phyloP scores from a whole-genome alignment of 331 rosid genomes.

The Telfairia occidentalis region DNA sequence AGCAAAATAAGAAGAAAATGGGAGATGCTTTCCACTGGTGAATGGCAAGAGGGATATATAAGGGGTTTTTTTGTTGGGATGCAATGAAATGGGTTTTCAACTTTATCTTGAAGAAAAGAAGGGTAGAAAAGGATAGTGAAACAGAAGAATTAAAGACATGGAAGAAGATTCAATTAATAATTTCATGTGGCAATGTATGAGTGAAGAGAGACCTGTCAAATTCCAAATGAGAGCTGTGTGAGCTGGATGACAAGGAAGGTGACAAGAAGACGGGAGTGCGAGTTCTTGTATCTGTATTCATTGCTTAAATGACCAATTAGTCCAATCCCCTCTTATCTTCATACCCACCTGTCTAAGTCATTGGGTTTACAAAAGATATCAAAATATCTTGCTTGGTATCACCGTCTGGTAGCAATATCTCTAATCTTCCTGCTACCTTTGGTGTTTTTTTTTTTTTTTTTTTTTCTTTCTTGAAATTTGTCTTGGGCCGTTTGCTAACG shows the following conservation, averaged over 20 bases:
- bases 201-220: slow-evolving; percentile 36
- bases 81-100: neutral
- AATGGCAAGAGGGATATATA: neutral
- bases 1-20: neutral
- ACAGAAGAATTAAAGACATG: slow-evolving; percentile 10
- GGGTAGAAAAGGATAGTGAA: slow-evolving; percentile 8
- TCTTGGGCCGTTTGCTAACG: no score
- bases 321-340: slow-evolving; percentile 5
- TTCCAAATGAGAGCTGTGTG: slow-evolving; percentile 28
- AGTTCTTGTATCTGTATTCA: slow-evolving; percentile 28
- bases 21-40: neutral
- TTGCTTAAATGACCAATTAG: slow-evolving; percentile 27
- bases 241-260: slow-evolving; percentile 54
- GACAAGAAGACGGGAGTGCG: slow-evolving; percentile 47
- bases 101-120: neutral
- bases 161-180: slow-evolving; percentile 32
- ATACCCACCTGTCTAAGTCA: slow-evolving; percentile 2
- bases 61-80: neutral
- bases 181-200: slow-evolving; percentile 62
- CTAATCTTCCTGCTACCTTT: no score
- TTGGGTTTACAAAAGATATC: neutral
- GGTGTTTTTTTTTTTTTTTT: no score
- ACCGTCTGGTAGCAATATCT: neutral
- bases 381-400: neutral
- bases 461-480: no score